phyloP scores from a whole-genome alignment of 495 filamentous ascomycete species.

The Tuber aestivum region DNA sequence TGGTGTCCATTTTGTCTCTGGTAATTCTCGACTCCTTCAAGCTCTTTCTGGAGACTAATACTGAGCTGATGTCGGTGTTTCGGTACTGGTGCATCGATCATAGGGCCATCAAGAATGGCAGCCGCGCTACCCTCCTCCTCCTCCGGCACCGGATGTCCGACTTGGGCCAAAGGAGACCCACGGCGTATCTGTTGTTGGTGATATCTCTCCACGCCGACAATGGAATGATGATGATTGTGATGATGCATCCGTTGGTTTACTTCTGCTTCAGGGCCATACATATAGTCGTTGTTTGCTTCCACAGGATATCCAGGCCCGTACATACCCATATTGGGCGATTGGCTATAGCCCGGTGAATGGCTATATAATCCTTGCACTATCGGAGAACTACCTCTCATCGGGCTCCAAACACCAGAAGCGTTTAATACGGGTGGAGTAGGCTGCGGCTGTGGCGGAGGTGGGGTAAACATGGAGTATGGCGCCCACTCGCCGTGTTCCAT shows the following conservation, averaged over 20 bases:
- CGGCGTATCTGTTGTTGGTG: conserved; percentile 44
- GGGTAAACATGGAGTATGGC: conserved; percentile 26
- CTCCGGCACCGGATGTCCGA: conserved; percentile 29
- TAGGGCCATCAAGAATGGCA: conserved; percentile 8
- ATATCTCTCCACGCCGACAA: conserved; percentile 44
- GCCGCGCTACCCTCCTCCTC: conserved; percentile 20
- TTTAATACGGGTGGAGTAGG: conserved; percentile 32
- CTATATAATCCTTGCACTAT: conserved; percentile 27
- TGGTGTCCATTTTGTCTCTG: conserved; percentile 47
- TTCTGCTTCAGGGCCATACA: conserved; percentile 21
- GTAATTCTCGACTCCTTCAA: conserved; percentile 66
- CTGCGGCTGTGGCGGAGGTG: conserved; percentile 31
- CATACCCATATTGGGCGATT: conserved; percentile 26
- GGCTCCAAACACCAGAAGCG: conserved; percentile 36
- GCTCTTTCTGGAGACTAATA: conserved; percentile 71
- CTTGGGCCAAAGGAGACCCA: conserved; percentile 43
- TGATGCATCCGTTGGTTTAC: conserved; percentile 26
- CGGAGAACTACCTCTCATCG: conserved; percentile 35
- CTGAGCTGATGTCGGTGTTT: conserved; percentile 64
- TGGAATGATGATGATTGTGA: conserved; percentile 36
- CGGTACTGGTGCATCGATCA: conserved; percentile 58
- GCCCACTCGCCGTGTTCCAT: conserved; percentile 31
- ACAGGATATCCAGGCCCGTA: conserved; percentile 23
- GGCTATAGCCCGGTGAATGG: conserved; percentile 15
- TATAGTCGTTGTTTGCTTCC: conserved; percentile 24